These are phyloP conservation scores for Mycena haematopus DNA, from an alignment of 768 basidiomycete species.

Conservation along the genomic window DNA sequence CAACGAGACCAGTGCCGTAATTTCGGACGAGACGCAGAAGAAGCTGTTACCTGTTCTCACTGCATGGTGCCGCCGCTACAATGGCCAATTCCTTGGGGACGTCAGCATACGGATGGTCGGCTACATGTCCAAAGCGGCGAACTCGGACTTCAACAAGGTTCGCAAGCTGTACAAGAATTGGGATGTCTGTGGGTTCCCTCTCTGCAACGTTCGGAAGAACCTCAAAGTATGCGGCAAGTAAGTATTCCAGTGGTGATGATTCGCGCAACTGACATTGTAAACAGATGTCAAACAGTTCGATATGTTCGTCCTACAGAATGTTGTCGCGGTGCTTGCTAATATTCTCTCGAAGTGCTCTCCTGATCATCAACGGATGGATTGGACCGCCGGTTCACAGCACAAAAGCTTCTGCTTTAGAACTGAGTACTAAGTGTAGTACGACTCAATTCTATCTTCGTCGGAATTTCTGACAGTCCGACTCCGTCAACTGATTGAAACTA, in stretches of 20 bases:
- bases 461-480: too few species aligned
- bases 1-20: conserved; percentile 13
- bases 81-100: conserved; percentile 15
- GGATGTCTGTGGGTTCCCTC: conserved; percentile 23
- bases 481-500: too few species aligned
- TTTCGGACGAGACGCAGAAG: conserved; percentile 12
- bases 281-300: conserved; percentile 26
- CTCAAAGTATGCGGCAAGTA: conserved; percentile 23
- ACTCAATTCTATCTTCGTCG: not conserved
- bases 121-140: conserved; percentile 1
- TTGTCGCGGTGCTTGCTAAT: not conserved
- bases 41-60: conserved; percentile 6
- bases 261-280: not conserved
- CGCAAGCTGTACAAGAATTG: conserved; percentile 21
- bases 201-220: conserved; percentile 15
- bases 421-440: conserved; percentile 12
- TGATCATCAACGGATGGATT: conserved; percentile 18
- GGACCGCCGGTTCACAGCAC: conserved; percentile 6
- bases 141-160: conserved; percentile 3
- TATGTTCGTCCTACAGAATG: conserved; percentile 13
- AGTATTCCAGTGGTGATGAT: not conserved
- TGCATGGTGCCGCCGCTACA: conserved; percentile 20
- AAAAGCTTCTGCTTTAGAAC: conserved; percentile 18
- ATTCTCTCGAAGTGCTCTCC: conserved; percentile 8
- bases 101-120: conserved; percentile 18